A percentile compares a stretch with the other conserved stretches of the same genome.
Conservation (phyloP, 805 yeast genomes). For the Cyberlindnera sargentensis region DNA sequence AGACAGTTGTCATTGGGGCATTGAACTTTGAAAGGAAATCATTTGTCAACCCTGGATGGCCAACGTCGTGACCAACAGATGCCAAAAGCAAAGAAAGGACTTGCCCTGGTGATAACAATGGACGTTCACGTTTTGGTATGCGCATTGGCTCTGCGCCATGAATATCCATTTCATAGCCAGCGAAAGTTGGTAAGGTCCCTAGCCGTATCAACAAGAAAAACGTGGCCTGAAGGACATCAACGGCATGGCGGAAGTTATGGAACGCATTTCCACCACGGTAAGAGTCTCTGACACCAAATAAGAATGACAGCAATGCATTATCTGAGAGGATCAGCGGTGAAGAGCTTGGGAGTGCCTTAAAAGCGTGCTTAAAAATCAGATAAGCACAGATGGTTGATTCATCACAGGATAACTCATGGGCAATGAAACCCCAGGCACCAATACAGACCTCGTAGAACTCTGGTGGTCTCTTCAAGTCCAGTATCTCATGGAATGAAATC, state of each 20-base stretch:
- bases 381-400: conserved; percentile 58
- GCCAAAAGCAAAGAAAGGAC: conserved; percentile 62
- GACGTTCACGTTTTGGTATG: conserved; percentile 2
- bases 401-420: conserved; percentile 56
- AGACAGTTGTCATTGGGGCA: conserved; percentile 59
- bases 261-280: conserved; percentile 84
- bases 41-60: conserved; percentile 96
- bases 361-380: conserved; percentile 43
- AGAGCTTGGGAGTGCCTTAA: conserved; percentile 18
- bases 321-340: conserved; percentile 21
- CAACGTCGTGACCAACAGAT: conserved; percentile 91
- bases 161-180: conserved; percentile 12
- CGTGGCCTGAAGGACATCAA: conserved; percentile 90
- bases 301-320: conserved; percentile 48
- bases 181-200: conserved; percentile 20
- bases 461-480: conserved; percentile 18
- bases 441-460: conserved; percentile 31
- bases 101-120: conserved; percentile 31
- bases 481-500: conserved; percentile 24
- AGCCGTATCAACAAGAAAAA: conserved; percentile 46
- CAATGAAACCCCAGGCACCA: conserved; percentile 64
- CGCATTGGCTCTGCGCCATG: background rate
- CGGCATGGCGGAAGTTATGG: conserved; percentile 94
- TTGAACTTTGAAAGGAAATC: conserved; percentile 50
- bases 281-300: conserved; percentile 65